A percentile compares a stretch with the other conserved stretches of the same genome.
Evolutionary conservation across 208 protist genomes (phyloP).

Genomic region (Crithidia sp.): DNA sequence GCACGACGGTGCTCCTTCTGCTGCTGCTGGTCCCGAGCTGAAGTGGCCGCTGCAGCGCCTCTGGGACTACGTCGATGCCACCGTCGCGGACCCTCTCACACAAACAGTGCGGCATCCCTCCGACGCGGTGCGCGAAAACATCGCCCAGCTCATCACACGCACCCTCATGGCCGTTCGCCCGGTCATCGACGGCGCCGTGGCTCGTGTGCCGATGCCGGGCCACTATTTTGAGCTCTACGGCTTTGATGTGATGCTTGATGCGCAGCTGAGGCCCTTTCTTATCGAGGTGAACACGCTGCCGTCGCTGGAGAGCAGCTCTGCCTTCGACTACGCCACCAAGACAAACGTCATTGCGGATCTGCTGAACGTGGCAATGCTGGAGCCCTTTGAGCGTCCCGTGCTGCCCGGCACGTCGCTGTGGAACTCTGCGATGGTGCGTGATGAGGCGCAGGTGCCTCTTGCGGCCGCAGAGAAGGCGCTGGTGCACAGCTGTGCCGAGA

Average conservation of each 20-base stretch:
- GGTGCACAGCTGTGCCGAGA: constrained; percentile 2
- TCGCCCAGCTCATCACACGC: constrained; percentile 73
- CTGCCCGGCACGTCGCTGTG: constrained; percentile 19
- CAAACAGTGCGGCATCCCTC: constrained; percentile 27
- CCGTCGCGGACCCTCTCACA: neutral
- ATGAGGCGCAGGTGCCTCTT: constrained; percentile 6
- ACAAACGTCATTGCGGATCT: constrained; percentile 87
- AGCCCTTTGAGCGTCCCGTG: constrained; percentile 71
- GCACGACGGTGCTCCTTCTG: neutral
- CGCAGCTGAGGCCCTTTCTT: constrained; percentile 70
- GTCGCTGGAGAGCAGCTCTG: constrained; percentile 86
- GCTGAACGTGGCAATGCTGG: constrained; percentile 84
- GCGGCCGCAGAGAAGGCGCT: neutral
- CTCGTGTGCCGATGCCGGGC: constrained; percentile 35
- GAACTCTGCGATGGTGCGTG: constrained; percentile 12
- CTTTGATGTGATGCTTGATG: constrained; percentile 92
- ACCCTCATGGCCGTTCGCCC: constrained; percentile 70
- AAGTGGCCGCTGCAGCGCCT: constrained; percentile 77
- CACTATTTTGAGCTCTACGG: constrained; percentile 92
- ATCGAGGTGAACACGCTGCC: constrained; percentile 94
- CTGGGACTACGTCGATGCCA: constrained; percentile 59
- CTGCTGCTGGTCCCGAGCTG: constrained; percentile 35
- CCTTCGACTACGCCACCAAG: constrained; percentile 90
- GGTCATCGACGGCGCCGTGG: constrained; percentile 31
- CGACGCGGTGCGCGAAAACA: constrained; percentile 53